Evolutionary conservation across 2,329 filamentous ascomycete genomes (phyloP), one percentile per base, ranked within the genome.

Genomic region (Neofusicoccum laricinum): DNA sequence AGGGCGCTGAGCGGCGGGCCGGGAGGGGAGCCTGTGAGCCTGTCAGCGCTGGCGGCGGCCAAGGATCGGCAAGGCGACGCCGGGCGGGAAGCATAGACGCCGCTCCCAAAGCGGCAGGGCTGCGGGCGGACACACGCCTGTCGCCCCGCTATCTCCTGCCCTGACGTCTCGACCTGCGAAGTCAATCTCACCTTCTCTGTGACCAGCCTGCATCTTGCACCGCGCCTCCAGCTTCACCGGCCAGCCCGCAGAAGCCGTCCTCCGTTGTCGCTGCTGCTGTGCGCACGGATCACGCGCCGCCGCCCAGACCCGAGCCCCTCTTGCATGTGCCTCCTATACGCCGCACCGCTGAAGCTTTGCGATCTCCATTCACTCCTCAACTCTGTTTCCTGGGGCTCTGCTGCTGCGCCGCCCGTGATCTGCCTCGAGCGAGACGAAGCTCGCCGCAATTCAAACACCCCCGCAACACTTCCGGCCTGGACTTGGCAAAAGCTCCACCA

Each of bases 121-220:
- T n/a, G 53, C 10, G 15, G 10, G 55, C 55, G 55, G 55, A 46
- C 55, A 46, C 46, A 59, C 8, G 41, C 25, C 25, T 30, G 25
- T 30, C 25, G 25, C 55, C 40, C 55, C 55, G 55, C 55, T 59
- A 59, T 59, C 55, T 59, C 55, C 55, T 46, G 19, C 48, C 30
- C 55, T 59, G 55, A 59, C 55, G 55, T 41, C n/a, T 46, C 25
- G 40, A 59, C 19, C 30, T 25, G 25, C 55, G 19, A 19, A 12
- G 55, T 12, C 43, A 17, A 30, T 36, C 55, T 32, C 40, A n/a
- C 55, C 41, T 59, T 17, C 30, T 14, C 55, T 46, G 36, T 36
- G 19, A 43, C 41, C 25, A 32, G 41, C 30, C 38, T 34, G 17
- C 17, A 36, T 59, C 40, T 36, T 43, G 41, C 41, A 25, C 15